Evolutionary conservation across 2,329 filamentous ascomycete species (phyloP), one percentile per base, ranked within the genome.

Genomic region (Colletotrichum higginsianum): DNA sequence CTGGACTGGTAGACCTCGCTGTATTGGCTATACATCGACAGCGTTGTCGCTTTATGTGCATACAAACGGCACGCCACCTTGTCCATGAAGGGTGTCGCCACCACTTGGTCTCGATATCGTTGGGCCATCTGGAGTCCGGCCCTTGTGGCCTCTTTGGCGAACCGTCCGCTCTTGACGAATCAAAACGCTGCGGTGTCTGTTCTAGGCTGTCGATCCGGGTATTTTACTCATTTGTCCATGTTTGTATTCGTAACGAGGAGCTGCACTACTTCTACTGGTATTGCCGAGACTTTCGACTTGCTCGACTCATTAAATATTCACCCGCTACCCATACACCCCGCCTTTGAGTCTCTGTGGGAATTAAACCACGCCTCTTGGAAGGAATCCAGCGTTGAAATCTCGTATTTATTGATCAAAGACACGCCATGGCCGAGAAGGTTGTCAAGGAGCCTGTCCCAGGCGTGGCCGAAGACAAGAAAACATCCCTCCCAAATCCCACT

Each of bases 361-460:
- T 8, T 11, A 3, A 6, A 1, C n/a, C n/a, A 56, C 35, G 15
- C n/a, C 12, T 38, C 12, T 30, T 13, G 16, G 18, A 7, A 11
- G 21, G 53, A 56, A 16, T 38, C 7, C n/a, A 18, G 26, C 21
- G 23, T 42, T n/a, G 15, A 35, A 50, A 16, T 16, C 13, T 35
- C 58, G n/a, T n/a, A 7, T 4, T 30, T 21, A 18, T 16, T 23
- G 21, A 26, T 9, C 30, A n/a, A 26, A 13, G 11, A 21, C 40
- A 23, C 26, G 58, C n/a, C 38, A 62, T 67, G 64, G 23, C 23
- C 38, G 46, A 62, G 30, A 67, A 67, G 38, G 26, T 42, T 16
- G 18, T 26, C 5, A 44, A 30, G 26, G 46, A 38, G 23, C 47
- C 58, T 53, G 18, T 63, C 11, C 49, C 13, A 30, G 38, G 30